Base-by-base conservation (phyloP, 805 yeast species). In the Kodamaea jinghongensis region DNA sequence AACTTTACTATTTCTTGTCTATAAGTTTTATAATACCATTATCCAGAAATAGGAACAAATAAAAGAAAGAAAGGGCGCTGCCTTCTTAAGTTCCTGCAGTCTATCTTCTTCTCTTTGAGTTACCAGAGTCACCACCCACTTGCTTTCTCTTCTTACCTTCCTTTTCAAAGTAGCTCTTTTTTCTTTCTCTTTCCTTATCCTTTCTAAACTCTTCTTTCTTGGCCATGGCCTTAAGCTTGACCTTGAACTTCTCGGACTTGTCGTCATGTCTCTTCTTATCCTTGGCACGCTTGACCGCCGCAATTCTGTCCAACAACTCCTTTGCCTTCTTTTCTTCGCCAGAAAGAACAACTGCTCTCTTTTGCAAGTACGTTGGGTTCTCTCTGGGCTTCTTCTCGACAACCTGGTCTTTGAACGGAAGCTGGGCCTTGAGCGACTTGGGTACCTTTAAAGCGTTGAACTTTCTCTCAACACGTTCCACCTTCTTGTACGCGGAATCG, bases 281-380 rank as follows among this genome's bases (percentile, higher is more conserved):
- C 70, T 91, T 91, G 44, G 84, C 93, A 54, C 81, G 86, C 55
- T 87, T 79, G 38, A 93, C 69, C 0, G 98, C 88, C 53, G 84
- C 77, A 41, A 93, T 80, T 65, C 86, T 86, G 63, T 84, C 91
- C 73, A 93, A 78, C 64, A 91, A 75, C 26, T 88, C 83, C 51
- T 97, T 77, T 23, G 95, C 90, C 68, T 87, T 86, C 82, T 87
- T 88, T 64, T 91, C 98, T 38, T 87, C 96, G 11, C 95, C 96
- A 30, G 82, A 86, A 28, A 90, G 66, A 5, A 93, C 93, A 39
- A 93, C 97, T 1, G 99, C 99, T 56, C 99, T 80, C 71, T 89
- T 93, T 39, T 70, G 65, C 78, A 84, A 60, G 58, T 91, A 93
- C 0, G 96, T 81, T 55, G 78, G 73, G 63, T 84, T 83, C 71